Conservation (phyloP, 495 filamentous ascomycete species). For the Neurospora sublineolata region DNA sequence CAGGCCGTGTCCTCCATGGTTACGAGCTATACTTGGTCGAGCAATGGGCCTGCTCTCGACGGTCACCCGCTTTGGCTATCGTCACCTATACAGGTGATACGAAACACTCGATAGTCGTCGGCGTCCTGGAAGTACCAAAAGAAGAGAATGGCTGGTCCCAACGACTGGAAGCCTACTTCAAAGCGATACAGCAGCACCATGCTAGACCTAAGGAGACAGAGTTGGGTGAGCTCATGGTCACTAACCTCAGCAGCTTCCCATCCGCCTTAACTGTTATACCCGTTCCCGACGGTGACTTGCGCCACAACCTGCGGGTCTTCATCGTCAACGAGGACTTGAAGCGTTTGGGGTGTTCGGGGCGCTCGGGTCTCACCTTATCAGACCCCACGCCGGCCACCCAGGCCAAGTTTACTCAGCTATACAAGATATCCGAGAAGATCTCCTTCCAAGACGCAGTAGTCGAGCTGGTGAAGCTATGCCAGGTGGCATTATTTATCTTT, state of each 20-base stretch:
- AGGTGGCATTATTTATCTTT: constrained; percentile 79
- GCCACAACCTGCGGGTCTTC: constrained; percentile 69
- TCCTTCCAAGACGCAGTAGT: constrained; percentile 64
- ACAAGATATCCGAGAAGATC: constrained; percentile 73
- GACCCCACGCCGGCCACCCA: constrained; percentile 66
- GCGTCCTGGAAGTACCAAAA: constrained; percentile 73
- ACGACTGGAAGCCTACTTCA: constrained; percentile 71
- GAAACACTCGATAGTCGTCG: constrained; percentile 62
- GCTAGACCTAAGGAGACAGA: constrained; percentile 74
- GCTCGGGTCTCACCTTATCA: constrained; percentile 70
- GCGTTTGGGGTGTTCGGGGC: constrained; percentile 79
- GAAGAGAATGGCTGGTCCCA: constrained; percentile 75
- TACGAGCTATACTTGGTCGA: constrained; percentile 94
- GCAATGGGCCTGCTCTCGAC: constrained; percentile 92
- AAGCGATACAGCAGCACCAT: constrained; percentile 71
- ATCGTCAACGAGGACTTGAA: constrained; percentile 95
- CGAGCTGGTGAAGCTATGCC: constrained; percentile 86
- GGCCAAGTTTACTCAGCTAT: constrained; percentile 87
- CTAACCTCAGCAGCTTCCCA: constrained; percentile 82
- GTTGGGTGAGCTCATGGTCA: constrained; percentile 81
- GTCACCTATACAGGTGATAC: constrained; percentile 86
- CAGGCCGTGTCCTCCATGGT: constrained; percentile 55
- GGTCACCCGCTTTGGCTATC: constrained; percentile 83
- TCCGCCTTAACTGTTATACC: constrained; percentile 79
- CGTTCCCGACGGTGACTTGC: constrained; percentile 77